Conservation (phyloP, 768 basidiomycete genomes). For the Naematelia aurantialba region DNA sequence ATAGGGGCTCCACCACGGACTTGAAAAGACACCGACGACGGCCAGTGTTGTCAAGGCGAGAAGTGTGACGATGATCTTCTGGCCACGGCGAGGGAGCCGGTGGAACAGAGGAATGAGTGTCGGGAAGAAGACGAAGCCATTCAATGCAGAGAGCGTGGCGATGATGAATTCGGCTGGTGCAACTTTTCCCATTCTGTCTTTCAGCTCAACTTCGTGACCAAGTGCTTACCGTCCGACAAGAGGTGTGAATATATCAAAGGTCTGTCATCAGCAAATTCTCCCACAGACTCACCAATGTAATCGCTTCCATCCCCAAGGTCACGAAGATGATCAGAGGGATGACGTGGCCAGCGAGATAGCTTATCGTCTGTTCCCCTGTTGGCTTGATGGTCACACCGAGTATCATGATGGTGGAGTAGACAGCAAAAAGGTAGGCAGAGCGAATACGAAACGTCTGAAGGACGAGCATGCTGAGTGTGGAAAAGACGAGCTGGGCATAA, state of each 20-base stretch:
- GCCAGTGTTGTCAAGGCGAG: slow-evolving; percentile 55
- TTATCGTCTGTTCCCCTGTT: not conserved
- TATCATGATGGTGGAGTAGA: slow-evolving; percentile 59
- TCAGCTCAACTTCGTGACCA: not conserved
- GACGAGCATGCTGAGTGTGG: slow-evolving; percentile 58
- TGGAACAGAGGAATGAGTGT: slow-evolving; percentile 68
- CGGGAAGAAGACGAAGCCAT: slow-evolving; percentile 61
- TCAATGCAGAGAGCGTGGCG: slow-evolving; percentile 65
- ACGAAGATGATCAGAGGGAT: slow-evolving; percentile 43
- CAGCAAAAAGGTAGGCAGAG: slow-evolving; percentile 69
- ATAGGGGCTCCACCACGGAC: slow-evolving; percentile 57
- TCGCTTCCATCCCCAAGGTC: slow-evolving; percentile 53
- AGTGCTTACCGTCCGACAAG: slow-evolving; percentile 75
- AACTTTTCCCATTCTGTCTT: slow-evolving; percentile 51
- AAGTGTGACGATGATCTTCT: slow-evolving; percentile 54
- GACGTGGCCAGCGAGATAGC: slow-evolving; percentile 6
- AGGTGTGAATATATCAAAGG: slow-evolving; percentile 85
- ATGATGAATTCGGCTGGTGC: slow-evolving; percentile 87
- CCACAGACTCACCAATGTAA: slow-evolving; percentile 37
- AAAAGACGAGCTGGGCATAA: slow-evolving; percentile 59
- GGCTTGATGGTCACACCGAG: slow-evolving; percentile 59
- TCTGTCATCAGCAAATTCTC: slow-evolving; percentile 41
- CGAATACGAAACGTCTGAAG: slow-evolving; percentile 68
- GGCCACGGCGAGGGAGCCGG: slow-evolving; percentile 58
- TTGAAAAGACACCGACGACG: slow-evolving; percentile 61